phyloP scores from a whole-genome alignment of 768 basidiomycete species.

The Candolleomyces efflorescens region DNA sequence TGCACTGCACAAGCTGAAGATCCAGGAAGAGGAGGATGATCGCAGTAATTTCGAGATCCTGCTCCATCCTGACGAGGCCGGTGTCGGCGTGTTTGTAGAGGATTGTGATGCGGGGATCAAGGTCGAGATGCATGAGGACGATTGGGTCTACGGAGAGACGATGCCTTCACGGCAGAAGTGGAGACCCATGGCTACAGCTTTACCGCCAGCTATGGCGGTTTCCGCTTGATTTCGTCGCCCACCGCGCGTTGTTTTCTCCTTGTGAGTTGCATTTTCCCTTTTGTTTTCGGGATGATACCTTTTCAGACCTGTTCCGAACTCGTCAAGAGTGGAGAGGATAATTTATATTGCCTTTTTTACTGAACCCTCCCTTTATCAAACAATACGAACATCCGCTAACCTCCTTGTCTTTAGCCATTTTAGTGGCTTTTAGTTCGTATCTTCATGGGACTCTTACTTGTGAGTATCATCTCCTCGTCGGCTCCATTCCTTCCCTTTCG shows the following conservation, averaged over 20 bases:
- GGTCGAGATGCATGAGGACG: slow-evolving; percentile 41
- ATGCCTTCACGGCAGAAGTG: slow-evolving; percentile 50
- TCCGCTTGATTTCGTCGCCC: slow-evolving; percentile 16
- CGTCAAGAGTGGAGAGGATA: slow-evolving; percentile 44
- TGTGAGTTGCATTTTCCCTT: slow-evolving; percentile 1
- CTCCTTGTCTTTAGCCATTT: neutral
- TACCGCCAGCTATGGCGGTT: slow-evolving; percentile 57
- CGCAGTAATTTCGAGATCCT: slow-evolving; percentile 48
- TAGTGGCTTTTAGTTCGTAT: slow-evolving; percentile 7
- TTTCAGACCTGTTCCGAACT: slow-evolving; percentile 80
- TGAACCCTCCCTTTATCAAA: slow-evolving; percentile 24
- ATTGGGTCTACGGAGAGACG: slow-evolving; percentile 64
- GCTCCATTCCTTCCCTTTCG: slow-evolving; percentile 1
- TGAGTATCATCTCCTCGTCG: slow-evolving; percentile 26
- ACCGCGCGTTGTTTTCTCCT: slow-evolving; percentile 10
- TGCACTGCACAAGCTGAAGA: slow-evolving; percentile 70
- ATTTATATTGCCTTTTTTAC: slow-evolving; percentile 59
- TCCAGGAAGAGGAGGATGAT: slow-evolving; percentile 34
- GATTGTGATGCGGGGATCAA: slow-evolving; percentile 50
- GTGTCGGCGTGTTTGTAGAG: slow-evolving; percentile 77
- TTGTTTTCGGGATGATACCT: slow-evolving; percentile 48
- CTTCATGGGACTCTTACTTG: slow-evolving; percentile 17
- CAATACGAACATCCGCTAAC: slow-evolving; percentile 12
- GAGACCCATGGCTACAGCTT: slow-evolving; percentile 48
- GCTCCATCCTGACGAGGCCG: slow-evolving; percentile 65